Evolutionary conservation across 2,329 filamentous ascomycete species (phyloP).

Genomic region (Aureobasidium zeae): DNA sequence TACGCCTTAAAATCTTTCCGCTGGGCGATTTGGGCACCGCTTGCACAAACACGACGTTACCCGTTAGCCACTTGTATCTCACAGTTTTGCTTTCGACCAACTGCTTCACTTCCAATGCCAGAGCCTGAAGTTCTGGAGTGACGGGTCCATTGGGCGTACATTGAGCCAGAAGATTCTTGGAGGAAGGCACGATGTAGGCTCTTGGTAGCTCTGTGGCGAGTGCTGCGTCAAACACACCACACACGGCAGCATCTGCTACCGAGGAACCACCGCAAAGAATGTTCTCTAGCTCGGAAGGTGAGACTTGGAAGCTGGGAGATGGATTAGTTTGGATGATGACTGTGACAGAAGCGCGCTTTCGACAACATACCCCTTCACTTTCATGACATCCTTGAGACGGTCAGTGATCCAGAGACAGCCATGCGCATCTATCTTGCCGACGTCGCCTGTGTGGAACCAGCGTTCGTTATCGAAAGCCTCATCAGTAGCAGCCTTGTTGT

Average conservation of each 20-base stretch:
- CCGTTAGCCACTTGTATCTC: constrained; percentile 38
- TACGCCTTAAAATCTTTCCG: constrained; percentile 25
- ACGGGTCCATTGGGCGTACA: constrained; percentile 35
- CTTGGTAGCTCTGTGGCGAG: constrained; percentile 20
- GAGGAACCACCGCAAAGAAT: constrained; percentile 21
- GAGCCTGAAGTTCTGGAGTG: constrained; percentile 22
- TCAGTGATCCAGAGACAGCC: constrained; percentile 28
- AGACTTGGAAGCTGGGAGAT: constrained; percentile 32
- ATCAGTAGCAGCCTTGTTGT: constrained; percentile 25
- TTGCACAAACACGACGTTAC: constrained; percentile 20
- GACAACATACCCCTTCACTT: constrained; percentile 23
- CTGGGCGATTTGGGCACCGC: constrained; percentile 26
- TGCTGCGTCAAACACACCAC: constrained; percentile 21
- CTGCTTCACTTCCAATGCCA: constrained; percentile 34
- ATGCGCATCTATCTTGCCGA: constrained; percentile 24
- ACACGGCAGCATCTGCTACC: constrained; percentile 26
- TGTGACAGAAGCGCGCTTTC: neutral
- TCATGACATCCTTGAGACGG: constrained; percentile 30
- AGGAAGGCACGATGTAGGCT: constrained; percentile 19
- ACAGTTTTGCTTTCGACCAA: constrained; percentile 39
- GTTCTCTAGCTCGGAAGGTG: constrained; percentile 27
- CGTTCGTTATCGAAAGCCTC: constrained; percentile 20
- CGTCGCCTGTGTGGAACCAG: constrained; percentile 33
- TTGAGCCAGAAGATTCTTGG: constrained; percentile 1
- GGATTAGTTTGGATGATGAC: neutral